These are phyloP conservation scores for Aeminium ludgeri DNA, from an alignment of 495 filamentous ascomycete genomes.

Conservation along the genomic window DNA sequence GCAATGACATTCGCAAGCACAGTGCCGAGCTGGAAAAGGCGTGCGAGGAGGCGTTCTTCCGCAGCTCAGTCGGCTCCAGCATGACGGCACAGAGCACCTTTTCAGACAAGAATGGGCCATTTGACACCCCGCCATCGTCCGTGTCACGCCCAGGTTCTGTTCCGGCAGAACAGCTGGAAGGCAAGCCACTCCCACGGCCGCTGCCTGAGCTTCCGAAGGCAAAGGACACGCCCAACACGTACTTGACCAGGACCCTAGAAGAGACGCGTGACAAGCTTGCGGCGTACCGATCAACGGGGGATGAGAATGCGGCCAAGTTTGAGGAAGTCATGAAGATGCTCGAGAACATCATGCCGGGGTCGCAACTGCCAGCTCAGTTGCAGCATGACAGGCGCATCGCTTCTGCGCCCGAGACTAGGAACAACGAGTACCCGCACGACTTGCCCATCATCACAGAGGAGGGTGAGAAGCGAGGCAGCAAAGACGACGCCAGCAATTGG, in stretches of 20 bases:
- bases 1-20: conserved; percentile 45
- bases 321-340: conserved; percentile 35
- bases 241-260: conserved; percentile 34
- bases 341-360: conserved; percentile 13
- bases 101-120: conserved; percentile 26
- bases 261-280: conserved; percentile 41
- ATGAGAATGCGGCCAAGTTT: conserved; percentile 27
- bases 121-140: conserved; percentile 26
- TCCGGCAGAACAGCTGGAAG: background rate
- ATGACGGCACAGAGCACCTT: conserved; percentile 22
- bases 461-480: conserved; percentile 17
- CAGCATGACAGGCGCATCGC: conserved; percentile 26
- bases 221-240: conserved; percentile 29
- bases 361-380: background rate
- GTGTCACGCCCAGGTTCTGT: conserved; percentile 20
- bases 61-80: conserved; percentile 40
- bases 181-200: conserved; percentile 16
- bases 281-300: conserved; percentile 25
- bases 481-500: conserved; percentile 11
- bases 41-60: conserved; percentile 73
- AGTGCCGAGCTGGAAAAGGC: conserved; percentile 49
- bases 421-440: conserved; percentile 14
- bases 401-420: conserved; percentile 30
- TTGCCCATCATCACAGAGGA: conserved; percentile 28
- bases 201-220: conserved; percentile 23